Conservation (phyloP, 352 stramenopile genomes). For the Pythium apleroticum region DNA sequence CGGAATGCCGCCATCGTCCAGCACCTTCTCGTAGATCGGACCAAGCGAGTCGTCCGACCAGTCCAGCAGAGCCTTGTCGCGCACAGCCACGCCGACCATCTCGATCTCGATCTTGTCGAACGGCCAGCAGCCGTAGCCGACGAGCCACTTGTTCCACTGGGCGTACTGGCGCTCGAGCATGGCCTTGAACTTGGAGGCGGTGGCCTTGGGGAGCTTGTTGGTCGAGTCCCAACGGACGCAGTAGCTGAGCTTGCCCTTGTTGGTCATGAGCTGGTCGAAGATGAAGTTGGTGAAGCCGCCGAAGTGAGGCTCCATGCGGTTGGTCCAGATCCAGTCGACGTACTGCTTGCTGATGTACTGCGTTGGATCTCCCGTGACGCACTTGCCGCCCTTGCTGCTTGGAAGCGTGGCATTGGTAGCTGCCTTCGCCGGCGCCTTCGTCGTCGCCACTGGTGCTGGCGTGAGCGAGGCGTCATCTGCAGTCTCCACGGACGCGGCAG, state of each 20-base stretch:
- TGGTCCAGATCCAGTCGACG: slow-evolving; percentile 30
- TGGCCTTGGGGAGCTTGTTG: slow-evolving; percentile 37
- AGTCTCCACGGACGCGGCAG: neutral
- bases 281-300: slow-evolving; percentile 27
- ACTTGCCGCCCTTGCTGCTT: slow-evolving; percentile 17
- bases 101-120: slow-evolving; percentile 39
- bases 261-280: slow-evolving; percentile 45
- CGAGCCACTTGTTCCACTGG: slow-evolving; percentile 40
- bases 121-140: slow-evolving; percentile 40
- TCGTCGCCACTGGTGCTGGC: neutral
- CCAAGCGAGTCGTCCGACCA: slow-evolving; percentile 19
- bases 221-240: slow-evolving; percentile 53
- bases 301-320: slow-evolving; percentile 25
- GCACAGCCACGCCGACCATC: slow-evolving; percentile 43
- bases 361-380: slow-evolving; percentile 26
- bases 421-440: neutral
- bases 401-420: neutral
- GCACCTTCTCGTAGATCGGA: slow-evolving; percentile 24
- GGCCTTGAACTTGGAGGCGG: slow-evolving; percentile 43
- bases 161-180: slow-evolving; percentile 44
- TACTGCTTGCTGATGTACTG: slow-evolving; percentile 30
- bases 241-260: slow-evolving; percentile 45
- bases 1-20: slow-evolving; percentile 31
- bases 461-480: neutral
- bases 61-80: slow-evolving; percentile 29